phyloP scores from a whole-genome alignment of 2,329 filamentous ascomycete genomes.

The Penicillium vulpinum region DNA sequence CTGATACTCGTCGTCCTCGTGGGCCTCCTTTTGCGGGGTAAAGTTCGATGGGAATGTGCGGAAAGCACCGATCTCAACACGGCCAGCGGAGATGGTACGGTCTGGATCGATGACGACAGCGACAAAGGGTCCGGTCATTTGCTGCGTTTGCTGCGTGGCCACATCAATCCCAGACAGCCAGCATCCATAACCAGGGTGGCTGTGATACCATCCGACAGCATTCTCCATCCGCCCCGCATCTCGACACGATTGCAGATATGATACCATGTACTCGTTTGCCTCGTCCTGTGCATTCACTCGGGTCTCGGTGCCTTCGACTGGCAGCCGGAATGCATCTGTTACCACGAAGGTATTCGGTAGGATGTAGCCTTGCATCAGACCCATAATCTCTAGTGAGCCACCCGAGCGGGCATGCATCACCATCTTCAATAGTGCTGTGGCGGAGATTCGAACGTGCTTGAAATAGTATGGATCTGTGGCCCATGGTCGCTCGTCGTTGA shows the following conservation, averaged over 20 bases:
- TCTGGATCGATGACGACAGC: conserved; percentile 97
- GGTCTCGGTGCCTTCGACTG: conserved; percentile 98
- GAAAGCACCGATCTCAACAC: conserved; percentile 97
- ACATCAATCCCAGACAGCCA: conserved; percentile 98
- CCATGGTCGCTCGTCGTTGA: conserved; percentile 72
- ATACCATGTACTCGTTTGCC: conserved; percentile 94
- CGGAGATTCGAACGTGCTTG: conserved; percentile 88
- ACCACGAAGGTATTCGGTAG: conserved; percentile 81
- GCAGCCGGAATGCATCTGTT: conserved; percentile 88
- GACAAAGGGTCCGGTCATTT: conserved; percentile 89
- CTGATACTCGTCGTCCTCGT: conserved; percentile 48
- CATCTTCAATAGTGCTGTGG: conserved; percentile 96
- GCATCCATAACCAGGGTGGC: conserved; percentile 95
- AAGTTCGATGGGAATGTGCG: conserved; percentile 80
- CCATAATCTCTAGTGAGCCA: conserved; percentile 92
- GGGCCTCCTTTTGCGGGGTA: conserved; percentile 55
- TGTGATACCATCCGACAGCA: conserved; percentile 97
- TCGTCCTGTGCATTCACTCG: conserved; percentile 94
- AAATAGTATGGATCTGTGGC: conserved; percentile 78
- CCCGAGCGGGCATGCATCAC: conserved; percentile 98
- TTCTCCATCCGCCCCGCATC: conserved; percentile 82
- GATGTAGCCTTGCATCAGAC: conserved; percentile 94
- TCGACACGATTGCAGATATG: conserved; percentile 74
- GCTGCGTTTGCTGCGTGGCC: conserved; percentile 79
- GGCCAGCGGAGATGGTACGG: conserved; percentile 88